Base-by-base conservation (phyloP, 2,329 filamentous ascomycete genomes). In the Phaeomoniella chlamydospora region DNA sequence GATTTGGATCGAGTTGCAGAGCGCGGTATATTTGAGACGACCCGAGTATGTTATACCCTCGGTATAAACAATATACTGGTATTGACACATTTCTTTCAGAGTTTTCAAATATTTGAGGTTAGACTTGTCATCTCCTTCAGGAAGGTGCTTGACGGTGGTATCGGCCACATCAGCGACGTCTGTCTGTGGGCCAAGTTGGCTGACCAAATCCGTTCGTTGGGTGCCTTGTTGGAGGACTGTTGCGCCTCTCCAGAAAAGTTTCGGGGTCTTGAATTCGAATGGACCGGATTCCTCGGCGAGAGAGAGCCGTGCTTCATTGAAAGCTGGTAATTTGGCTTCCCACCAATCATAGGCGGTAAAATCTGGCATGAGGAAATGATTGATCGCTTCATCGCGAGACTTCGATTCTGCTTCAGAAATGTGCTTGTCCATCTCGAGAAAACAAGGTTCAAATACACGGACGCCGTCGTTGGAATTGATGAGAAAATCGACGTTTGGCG, bases 401-500 rank as follows among this genome's bases (percentile, higher is more conserved):
- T 34, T 34, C 9, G 32, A 34, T 12, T 34, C 18, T 4, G 32
- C 32, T 34, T 34, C 32, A 9, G 32, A 34, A 6, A 34, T 18
- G 18, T 34, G 32, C 16, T 34, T 34, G 32, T 34, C 17, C 32
- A 34, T 34, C 18, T 34, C 32, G 4, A 34, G 32, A 18, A 34
- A 34, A 18, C 32, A 34, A 12, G 32, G 32, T 18, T 34, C 32
- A 18, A 17, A 34, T 4, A 18, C 6, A 6, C 32, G 32, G 32
- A 18, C 18, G 4, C 32, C 32, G 17, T 34, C 32, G 17, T 34
- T 34, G 5, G 32, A 17, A 13, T 34, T 17, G 13, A 34, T 16
- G n/a, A 34, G 17, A 18, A 34, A 34, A 13, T 34, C 32, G 14
- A 18, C 18, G 18, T 34, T 34, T 13, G 32, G 14, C 9, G 13